Evolutionary conservation across 306 rosid genomes (phyloP), one percentile per base, ranked within the genome.

Genomic region (Vigna trinervia): DNA sequence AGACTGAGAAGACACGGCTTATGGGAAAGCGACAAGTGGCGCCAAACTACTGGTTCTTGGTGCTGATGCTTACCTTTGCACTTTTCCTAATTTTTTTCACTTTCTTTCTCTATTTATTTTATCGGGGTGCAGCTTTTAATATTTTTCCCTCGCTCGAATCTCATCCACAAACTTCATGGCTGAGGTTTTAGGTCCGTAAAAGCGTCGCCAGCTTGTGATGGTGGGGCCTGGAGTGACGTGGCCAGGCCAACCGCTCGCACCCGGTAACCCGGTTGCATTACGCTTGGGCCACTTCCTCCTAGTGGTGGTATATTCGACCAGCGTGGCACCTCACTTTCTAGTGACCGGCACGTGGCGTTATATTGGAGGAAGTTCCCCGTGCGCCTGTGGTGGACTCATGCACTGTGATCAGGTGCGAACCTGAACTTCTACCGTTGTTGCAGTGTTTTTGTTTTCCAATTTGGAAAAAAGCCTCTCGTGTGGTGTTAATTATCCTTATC

Each of bases 81-180:
- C 93, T 89, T 89, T 93, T 87, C 63, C 32, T 11, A 5, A 17
- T 80, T 61, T 69, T 15, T 79, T 23, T 36, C 30, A 15, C 43
- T 84, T 9, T 45, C 20, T 61, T 10, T 76, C 36, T 59, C 64
- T 36, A 15, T 58, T 65, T 71, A 34, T 45, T 65, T 65, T 22
- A 12, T 15, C 28, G 39, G 5, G 2, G 4, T 1, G 6, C 8
- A 6, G 4, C 10, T 14, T 80, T 71, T 45, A 45, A 2, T 8
- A 11, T 23, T 26, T 45, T 34, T 28, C 6, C 8, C 4, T 5
- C 39, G 71, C 5, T 78, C 59, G 48, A 93, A 65, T 91, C 89
- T 88, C 96, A 17, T 81, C 98, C 98, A 93, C 98, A 89, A 87
- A 80, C 84, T 85, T 53, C 30, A 1, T 30, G 53, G 65, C 59